Evolutionary conservation across 2,329 filamentous ascomycete species (phyloP), one percentile per base, ranked within the genome.

Genomic region (Akanthomyces uredinophilus): DNA sequence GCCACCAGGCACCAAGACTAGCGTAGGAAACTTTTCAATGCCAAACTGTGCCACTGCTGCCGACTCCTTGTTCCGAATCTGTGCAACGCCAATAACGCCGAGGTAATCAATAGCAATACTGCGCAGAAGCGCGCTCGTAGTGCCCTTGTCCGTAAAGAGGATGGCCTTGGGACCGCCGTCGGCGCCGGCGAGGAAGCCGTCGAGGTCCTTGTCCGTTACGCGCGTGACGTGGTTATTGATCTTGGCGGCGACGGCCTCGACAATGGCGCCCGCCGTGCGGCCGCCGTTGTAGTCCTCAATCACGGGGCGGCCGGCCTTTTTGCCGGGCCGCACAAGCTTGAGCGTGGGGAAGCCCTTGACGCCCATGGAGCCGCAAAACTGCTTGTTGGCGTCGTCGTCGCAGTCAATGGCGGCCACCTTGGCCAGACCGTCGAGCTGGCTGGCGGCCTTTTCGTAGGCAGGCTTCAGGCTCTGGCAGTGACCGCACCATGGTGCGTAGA

Each of bases 401-500:
- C 95, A 99, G 76, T 99, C 90, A 66, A 99, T 82, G 61, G 96
- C 95, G 53, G 92, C 95, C 47, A 99, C 94, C 70, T 96, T 96
- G 69, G 92, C 95, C 16, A 98, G 83, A 16, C 95, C 95, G n/a
- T 89, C 85, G 63, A 99, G 88, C 69, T 87, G 92, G 70, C 89
- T 90, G 68, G 95, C 95, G 2, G 88, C 93, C 76, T 96, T 96
- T 76, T 98, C 94, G 77, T 95, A 99, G 50, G 91, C 91, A 3
- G 93, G 94, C 78, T 97, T 93, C 70, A 99, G 88, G 77, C 90
- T 97, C 78, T 96, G 85, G 80, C 95, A 99, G 78, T 98, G 95
- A 47, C 94, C 95, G 71, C 95, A 98, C 94, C 94, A 98, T 27
- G 94, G 94, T 10, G 94, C 94, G 72, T 96, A 98, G 83, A 98